Evolutionary conservation across 208 protist species (phyloP).

Genomic region (Herpetomonas tarakana): DNA sequence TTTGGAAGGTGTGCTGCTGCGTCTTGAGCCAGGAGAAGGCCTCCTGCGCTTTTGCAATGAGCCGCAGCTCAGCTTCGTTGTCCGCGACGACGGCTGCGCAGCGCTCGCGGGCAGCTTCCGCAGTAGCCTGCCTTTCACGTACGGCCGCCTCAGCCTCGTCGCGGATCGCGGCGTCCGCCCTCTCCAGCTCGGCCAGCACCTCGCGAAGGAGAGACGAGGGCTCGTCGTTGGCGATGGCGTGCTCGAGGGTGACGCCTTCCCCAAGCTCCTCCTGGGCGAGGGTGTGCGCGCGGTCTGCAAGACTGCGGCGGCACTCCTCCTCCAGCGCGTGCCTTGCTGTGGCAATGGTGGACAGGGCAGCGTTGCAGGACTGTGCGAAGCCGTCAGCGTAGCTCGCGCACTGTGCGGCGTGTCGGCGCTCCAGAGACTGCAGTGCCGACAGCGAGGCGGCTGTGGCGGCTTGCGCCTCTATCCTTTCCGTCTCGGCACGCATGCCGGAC

Average conservation of each 20-base stretch:
- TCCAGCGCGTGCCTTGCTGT: conserved; percentile 39
- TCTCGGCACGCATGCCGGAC: conserved; percentile 33
- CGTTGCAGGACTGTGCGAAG: conserved; percentile 33
- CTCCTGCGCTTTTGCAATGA: conserved; percentile 62
- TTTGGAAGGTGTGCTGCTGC: conserved; percentile 59
- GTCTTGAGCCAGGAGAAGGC: conserved; percentile 53
- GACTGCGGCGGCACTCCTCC: conserved; percentile 35
- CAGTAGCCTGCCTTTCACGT: conserved; percentile 19
- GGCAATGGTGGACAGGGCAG: conserved; percentile 22
- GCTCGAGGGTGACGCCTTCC: conserved; percentile 6
- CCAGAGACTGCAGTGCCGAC: conserved; percentile 37
- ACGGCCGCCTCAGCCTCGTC: conserved; percentile 21
- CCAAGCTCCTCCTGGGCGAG: conserved; percentile 24
- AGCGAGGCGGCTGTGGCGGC: conserved; percentile 35
- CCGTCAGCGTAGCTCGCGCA: conserved; percentile 36
- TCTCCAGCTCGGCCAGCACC: conserved; percentile 22
- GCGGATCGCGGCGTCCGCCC: conserved; percentile 22
- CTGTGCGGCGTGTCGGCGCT: conserved; percentile 42
- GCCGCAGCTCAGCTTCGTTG: conserved; percentile 57
- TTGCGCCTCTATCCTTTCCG: conserved; percentile 13
- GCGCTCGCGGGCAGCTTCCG: conserved; percentile 12
- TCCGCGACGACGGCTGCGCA: conserved; percentile 37
- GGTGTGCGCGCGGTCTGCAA: conserved; percentile 31
- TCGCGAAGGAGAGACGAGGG: conserved; percentile 22
- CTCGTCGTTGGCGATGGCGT: conserved; percentile 19